Conservation (phyloP, 2,329 filamentous ascomycete species). For the Helotiales sp. region DNA sequence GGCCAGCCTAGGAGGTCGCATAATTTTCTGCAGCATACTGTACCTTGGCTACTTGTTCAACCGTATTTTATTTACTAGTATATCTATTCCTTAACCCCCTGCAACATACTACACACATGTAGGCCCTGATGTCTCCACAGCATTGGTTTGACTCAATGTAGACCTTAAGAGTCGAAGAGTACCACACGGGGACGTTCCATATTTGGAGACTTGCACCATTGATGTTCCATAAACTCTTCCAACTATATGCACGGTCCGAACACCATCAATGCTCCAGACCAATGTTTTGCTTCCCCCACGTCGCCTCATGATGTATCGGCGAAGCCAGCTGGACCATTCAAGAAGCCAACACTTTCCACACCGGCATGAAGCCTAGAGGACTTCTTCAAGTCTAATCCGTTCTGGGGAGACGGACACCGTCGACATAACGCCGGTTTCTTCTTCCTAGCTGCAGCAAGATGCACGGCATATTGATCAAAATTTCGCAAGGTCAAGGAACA, state of each 20-base stretch:
- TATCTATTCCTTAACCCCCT: too few species aligned
- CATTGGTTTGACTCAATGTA: not conserved
- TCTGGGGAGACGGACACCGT: conserved; percentile 13
- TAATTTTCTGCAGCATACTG: too few species aligned
- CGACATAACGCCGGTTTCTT: conserved; percentile 10
- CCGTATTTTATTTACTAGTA: too few species aligned
- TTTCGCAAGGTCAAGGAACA: conserved; percentile 14
- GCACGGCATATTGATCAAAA: conserved; percentile 12
- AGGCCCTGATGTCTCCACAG: not conserved
- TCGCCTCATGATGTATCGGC: too few species aligned
- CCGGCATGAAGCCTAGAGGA: conserved; percentile 5
- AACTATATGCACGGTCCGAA: not conserved
- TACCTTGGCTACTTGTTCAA: too few species aligned
- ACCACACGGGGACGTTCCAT: not conserved
- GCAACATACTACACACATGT: too few species aligned
- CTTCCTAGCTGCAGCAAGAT: conserved; percentile 12
- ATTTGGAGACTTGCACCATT: not conserved
- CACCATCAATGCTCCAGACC: not conserved
- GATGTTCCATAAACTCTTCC: not conserved
- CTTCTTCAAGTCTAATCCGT: conserved; percentile 12
- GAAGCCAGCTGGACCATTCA: conserved; percentile 20
- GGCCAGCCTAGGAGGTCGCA: too few species aligned
- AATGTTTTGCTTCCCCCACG: conserved; percentile 13
- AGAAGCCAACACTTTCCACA: conserved; percentile 15
- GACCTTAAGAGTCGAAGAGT: too few species aligned